A percentile compares a stretch with the other conserved stretches of the same genome.
These are phyloP conservation scores for Musa schizocarpa DNA, from an alignment of 176 grass and related monocot species.

Conservation along the genomic window DNA sequence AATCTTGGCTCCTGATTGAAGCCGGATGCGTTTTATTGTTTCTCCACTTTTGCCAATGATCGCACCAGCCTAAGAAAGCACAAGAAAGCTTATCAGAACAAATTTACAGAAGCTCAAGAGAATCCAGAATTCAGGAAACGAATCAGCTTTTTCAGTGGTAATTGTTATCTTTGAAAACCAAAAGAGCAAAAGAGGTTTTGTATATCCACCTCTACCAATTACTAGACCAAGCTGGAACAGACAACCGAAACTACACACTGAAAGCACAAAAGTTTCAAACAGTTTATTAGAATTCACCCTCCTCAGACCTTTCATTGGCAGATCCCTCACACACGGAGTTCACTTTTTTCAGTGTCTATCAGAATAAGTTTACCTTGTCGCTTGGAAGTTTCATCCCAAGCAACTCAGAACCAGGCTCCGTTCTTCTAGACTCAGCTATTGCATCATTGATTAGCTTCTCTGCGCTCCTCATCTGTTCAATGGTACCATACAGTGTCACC, in stretches of 20 bases:
- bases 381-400: constrained; percentile 83
- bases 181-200: constrained; percentile 11
- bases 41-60: constrained; percentile 90
- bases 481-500: not conserved
- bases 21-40: constrained; percentile 70
- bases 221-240: constrained; percentile 65
- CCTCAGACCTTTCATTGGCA: no score
- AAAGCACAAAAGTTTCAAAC: no score
- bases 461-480: constrained; percentile 74
- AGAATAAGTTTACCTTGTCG: constrained; percentile 48
- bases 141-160: no score
- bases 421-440: constrained; percentile 38
- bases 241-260: no score
- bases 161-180: no score
- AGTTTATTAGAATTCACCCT: no score
- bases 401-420: constrained; percentile 51
- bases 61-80: constrained; percentile 58
- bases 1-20: constrained; percentile 88
- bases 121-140: no score
- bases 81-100: no score
- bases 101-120: no score
- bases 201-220: constrained; percentile 82
- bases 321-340: no score
- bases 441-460: constrained; percentile 74
- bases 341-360: no score